phyloP scores from a whole-genome alignment of 192 early-diverging fungal species.

The Coemansia sp. region DNA sequence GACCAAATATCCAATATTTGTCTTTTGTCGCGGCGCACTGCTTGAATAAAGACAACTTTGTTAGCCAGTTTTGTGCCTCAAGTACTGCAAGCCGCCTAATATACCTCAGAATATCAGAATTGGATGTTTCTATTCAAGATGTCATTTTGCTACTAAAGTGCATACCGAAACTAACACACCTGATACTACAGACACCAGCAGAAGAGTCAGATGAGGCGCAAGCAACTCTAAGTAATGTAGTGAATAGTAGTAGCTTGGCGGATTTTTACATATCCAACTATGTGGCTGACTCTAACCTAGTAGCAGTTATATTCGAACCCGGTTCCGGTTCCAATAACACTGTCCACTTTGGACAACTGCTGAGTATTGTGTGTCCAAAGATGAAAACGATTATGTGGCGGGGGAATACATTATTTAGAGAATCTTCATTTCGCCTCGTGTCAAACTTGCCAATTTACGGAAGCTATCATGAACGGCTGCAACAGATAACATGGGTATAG shows the following conservation, averaged over 20 bases:
- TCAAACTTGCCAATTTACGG: neutral
- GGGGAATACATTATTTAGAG: neutral
- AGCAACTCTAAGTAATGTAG: neutral
- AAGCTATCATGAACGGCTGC: neutral
- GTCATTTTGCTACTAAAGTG: neutral
- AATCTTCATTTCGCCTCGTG: neutral
- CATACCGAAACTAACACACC: neutral
- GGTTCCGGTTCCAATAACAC: too few relatives aligned
- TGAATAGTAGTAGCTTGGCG: neutral
- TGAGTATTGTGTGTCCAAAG: neutral
- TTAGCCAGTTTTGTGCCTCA: neutral
- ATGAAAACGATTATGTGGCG: neutral
- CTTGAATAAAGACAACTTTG: neutral
- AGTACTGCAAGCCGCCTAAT: neutral
- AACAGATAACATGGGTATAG: neutral
- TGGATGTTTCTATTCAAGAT: neutral
- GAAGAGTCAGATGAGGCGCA: neutral
- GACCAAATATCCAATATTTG: neutral
- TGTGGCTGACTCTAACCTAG: neutral
- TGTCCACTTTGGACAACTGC: neutral
- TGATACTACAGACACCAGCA: neutral
- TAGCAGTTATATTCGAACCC: neutral
- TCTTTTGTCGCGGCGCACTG: neutral
- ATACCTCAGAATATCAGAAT: neutral
- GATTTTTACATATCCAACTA: neutral